These are phyloP conservation scores for Ceratobasidium sp. DNA, from an alignment of 1,284 basidiomycete genomes.

Conservation along the genomic window DNA sequence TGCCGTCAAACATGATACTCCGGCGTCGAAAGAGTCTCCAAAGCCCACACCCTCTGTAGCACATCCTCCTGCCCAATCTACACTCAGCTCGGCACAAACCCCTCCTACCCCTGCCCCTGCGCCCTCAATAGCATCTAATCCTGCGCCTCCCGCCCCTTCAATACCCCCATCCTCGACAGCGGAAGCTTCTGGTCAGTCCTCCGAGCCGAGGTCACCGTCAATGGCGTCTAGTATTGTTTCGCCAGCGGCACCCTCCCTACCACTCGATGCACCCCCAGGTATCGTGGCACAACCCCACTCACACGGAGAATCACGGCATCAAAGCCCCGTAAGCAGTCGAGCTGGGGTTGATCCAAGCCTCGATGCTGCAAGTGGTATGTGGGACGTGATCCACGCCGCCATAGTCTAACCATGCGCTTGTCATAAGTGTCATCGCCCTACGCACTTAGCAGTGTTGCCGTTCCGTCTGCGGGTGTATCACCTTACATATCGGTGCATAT, in stretches of 20 bases:
- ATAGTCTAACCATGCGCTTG: slow-evolving; percentile 65
- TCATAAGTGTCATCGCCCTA: slow-evolving; percentile 40
- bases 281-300: slow-evolving; percentile 27
- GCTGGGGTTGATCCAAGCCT: slow-evolving; percentile 61
- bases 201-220: slow-evolving; percentile 47
- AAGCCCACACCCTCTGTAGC: slow-evolving; percentile 49
- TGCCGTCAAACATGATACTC: slow-evolving; percentile 64
- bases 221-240: slow-evolving; percentile 48
- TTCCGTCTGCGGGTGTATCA: slow-evolving; percentile 48
- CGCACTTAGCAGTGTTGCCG: slow-evolving; percentile 39
- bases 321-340: slow-evolving; percentile 47
- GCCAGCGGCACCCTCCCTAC: slow-evolving; percentile 43
- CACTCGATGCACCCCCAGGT: slow-evolving; percentile 52
- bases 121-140: slow-evolving; percentile 51
- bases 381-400: slow-evolving; percentile 58
- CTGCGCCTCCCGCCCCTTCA: slow-evolving; percentile 79
- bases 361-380: slow-evolving; percentile 65
- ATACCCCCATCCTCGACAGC: slow-evolving; percentile 76
- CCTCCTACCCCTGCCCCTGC: slow-evolving; percentile 56
- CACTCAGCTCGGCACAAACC: slow-evolving; percentile 53
- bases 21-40: slow-evolving; percentile 42
- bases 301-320: slow-evolving; percentile 44
- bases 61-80: slow-evolving; percentile 39
- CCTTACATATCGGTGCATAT: slow-evolving; percentile 50
- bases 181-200: slow-evolving; percentile 63